phyloP scores from a whole-genome alignment of 192 early-diverging fungal genomes.

The Jimgerdemannia flammicorona region DNA sequence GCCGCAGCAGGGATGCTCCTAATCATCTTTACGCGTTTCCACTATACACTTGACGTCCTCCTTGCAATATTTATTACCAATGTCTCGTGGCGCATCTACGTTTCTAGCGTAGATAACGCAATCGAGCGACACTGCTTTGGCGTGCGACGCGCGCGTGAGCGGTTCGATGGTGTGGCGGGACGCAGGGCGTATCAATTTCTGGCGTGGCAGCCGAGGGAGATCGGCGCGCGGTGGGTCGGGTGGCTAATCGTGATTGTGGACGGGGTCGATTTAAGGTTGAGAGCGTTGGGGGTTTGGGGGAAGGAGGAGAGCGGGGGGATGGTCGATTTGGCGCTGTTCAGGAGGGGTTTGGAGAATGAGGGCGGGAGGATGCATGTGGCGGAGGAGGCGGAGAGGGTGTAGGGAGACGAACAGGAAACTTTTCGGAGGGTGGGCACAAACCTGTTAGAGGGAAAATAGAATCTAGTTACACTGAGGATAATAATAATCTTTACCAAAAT shows the following conservation, averaged over 20 bases:
- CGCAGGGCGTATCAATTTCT: not conserved
- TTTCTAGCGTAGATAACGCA: not conserved
- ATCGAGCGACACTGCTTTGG: not conserved
- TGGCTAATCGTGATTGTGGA: not conserved
- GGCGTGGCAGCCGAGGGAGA: not conserved
- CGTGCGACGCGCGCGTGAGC: not conserved
- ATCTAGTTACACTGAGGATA: too few species aligned
- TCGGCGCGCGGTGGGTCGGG: not conserved
- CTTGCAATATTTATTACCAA: constrained; percentile 26
- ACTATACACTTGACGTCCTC: constrained; percentile 61
- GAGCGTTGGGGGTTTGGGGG: not conserved
- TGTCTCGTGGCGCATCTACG: not conserved
- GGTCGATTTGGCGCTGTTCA: too few species aligned
- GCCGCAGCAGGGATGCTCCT: constrained; percentile 37
- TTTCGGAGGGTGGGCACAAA: too few species aligned
- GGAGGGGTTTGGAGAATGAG: too few species aligned
- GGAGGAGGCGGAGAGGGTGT: too few species aligned
- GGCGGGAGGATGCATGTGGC: too few species aligned
- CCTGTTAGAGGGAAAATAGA: too few species aligned
- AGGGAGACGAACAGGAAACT: too few species aligned
- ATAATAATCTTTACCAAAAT: too few species aligned
- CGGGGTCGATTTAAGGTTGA: not conserved
- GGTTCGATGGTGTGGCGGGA: not conserved
- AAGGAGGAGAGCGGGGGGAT: not conserved
- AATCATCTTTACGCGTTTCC: constrained; percentile 51